Percentiles rank a stretch among this genome's conserved stretches.
These are phyloP conservation scores for Rubia balearica DNA, from an alignment of 305 asterid genomes.

Conservation along the genomic window DNA sequence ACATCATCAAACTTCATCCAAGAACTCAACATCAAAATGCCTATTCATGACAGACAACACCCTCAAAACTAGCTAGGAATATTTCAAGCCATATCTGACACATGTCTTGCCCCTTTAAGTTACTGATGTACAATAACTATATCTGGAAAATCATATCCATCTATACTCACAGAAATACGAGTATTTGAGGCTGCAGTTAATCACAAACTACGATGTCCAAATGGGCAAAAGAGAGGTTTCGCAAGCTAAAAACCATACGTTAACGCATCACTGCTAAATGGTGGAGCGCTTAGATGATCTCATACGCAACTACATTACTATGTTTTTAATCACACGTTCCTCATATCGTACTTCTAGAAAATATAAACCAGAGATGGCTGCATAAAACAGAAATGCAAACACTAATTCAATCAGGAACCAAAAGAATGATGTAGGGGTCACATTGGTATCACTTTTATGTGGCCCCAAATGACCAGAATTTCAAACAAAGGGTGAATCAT, in stretches of 20 bases:
- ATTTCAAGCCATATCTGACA: neutral
- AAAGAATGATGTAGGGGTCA: constrained; percentile 33
- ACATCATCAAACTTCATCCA: neutral
- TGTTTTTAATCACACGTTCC: neutral
- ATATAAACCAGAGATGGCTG: constrained; percentile 10
- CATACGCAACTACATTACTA: neutral
- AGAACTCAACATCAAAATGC: constrained; percentile 1
- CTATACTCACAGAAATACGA: neutral
- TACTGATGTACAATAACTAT: neutral
- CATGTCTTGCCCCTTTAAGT: neutral
- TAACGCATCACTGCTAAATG: neutral
- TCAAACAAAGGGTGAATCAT: constrained; percentile 26
- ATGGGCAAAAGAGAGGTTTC: neutral
- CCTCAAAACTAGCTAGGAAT: neutral
- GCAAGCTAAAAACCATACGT: neutral
- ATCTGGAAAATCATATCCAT: neutral
- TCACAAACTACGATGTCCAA: neutral
- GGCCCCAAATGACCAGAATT: constrained; percentile 33
- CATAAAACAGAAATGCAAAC: constrained; percentile 18
- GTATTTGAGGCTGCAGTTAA: neutral
- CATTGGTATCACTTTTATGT: constrained; percentile 18
- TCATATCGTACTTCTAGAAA: neutral
- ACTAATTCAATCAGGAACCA: constrained; percentile 26
- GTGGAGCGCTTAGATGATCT: constrained; percentile 6
- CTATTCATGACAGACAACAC: neutral